phyloP scores from a whole-genome alignment of 768 basidiomycete species.

The Russula virescens region DNA sequence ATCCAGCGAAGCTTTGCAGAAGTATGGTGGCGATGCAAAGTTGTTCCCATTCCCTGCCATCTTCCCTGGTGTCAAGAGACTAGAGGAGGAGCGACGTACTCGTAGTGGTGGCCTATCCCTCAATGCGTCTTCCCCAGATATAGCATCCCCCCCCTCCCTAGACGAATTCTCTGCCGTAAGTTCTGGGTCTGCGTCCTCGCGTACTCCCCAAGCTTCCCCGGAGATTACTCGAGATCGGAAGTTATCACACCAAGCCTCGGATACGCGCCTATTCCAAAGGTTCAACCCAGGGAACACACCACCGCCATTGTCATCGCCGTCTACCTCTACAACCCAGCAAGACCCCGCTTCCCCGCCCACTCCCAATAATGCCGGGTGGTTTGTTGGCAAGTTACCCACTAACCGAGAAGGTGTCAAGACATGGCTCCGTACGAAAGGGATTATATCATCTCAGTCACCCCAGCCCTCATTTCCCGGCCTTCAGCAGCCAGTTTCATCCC shows the following conservation, averaged over 20 bases:
- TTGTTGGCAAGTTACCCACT: conserved; percentile 54
- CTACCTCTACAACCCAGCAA: conserved; percentile 43
- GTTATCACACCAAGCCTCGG: conserved; percentile 63
- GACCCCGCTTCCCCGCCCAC: conserved; percentile 41
- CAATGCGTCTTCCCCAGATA: conserved; percentile 47
- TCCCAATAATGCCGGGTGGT: conserved; percentile 31
- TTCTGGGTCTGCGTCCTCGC: conserved; percentile 44
- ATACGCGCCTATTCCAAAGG: conserved; percentile 55
- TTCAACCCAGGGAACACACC: conserved; percentile 40
- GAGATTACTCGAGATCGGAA: conserved; percentile 54
- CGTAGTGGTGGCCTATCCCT: conserved; percentile 47
- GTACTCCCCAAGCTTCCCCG: conserved; percentile 42
- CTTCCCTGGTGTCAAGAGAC: conserved; percentile 78
- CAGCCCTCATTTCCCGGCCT: conserved; percentile 16
- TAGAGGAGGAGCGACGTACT: conserved; percentile 63
- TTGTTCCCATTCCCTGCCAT: conserved; percentile 89
- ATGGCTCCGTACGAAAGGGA: conserved; percentile 64
- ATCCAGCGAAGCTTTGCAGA: conserved; percentile 62
- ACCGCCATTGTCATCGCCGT: conserved; percentile 34
- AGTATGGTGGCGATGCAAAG: conserved; percentile 65
- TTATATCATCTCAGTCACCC: conserved; percentile 42
- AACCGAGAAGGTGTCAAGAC: conserved; percentile 74
- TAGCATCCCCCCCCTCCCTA: conserved; percentile 39
- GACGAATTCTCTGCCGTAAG: conserved; percentile 40
- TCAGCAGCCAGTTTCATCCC: conserved; percentile 28